Percentiles rank a stretch among this genome's conserved stretches.
These are phyloP conservation scores for Mrakia blollopis DNA, from an alignment of 768 basidiomycete species.

Conservation along the genomic window DNA sequence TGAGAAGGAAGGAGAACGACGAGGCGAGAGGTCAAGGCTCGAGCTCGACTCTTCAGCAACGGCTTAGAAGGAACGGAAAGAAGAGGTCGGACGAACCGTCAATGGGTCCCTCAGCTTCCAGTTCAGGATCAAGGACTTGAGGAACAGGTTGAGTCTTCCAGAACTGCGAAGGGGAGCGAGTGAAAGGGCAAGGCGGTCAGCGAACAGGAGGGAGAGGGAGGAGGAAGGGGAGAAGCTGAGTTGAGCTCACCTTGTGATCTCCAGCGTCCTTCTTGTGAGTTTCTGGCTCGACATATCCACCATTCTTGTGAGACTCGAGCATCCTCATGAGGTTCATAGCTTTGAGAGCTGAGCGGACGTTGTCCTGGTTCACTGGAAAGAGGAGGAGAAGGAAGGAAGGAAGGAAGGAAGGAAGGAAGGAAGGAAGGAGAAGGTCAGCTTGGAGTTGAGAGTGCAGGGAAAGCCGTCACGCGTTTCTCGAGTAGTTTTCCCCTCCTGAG, in stretches of 20 bases:
- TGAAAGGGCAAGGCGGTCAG: constrained; percentile 38
- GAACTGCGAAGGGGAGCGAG: constrained; percentile 52
- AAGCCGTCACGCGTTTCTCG: neutral
- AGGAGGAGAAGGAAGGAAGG: neutral
- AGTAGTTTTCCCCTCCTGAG: neutral
- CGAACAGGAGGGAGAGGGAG: constrained; percentile 16
- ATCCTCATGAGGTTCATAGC: constrained; percentile 81
- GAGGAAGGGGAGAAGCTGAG: constrained; percentile 10
- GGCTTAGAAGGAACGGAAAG: neutral
- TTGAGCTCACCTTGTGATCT: constrained; percentile 71
- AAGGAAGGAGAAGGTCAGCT: neutral
- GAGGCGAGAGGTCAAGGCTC: constrained; percentile 43
- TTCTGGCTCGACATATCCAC: constrained; percentile 45
- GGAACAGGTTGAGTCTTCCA: constrained; percentile 98
- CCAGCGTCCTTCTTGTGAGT: constrained; percentile 74
- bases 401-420: neutral
- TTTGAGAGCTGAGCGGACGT: constrained; percentile 64
- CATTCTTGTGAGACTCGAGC: constrained; percentile 54
- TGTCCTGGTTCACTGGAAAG: constrained; percentile 45
- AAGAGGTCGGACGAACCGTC: neutral
- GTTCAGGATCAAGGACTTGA: constrained; percentile 58
- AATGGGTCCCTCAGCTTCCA: constrained; percentile 24
- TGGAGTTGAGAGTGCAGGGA: neutral
- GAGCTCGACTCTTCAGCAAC: neutral
- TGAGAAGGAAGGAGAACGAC: constrained; percentile 54